Evolutionary conservation across 352 stramenopile genomes (phyloP), one percentile per base, ranked within the genome.

Genomic region (Globisporangium uncinulatum): DNA sequence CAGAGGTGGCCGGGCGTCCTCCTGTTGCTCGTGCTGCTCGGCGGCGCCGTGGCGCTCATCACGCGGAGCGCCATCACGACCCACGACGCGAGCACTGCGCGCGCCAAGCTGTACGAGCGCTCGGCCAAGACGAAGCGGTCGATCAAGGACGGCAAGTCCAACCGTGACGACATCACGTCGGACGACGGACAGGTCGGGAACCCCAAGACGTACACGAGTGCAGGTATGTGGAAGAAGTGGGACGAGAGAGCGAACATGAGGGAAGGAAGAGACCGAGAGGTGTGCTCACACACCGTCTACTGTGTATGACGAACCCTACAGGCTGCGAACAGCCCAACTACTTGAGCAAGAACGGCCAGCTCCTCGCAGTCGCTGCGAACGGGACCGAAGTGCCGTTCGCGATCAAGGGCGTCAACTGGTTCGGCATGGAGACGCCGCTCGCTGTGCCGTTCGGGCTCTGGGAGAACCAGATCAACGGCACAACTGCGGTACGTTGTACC

Each of bases 351-450:
- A 49, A 69, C 24, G 62, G 66, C 6, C 43, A 59, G 29, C 59
- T 75, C 41, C 29, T 59, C 24, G 61, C 53, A 20, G 32, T 62
- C 13, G 51, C 61, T 8, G 44, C 48, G 41, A 86, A 88, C 51
- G 79, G 79, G 3, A 87, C 73, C 0, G 77, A 89, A 45, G 61
- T 83, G 6, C 44, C 64, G 0, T 61, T 89, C 6, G 66, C 59
- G 2, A 72, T 89, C 54, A 89, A 89, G 37, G 79, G 79, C 15
- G 55, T 85, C 51, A 89, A 88, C 56, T 89, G 79, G 79, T 89
- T 88, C 59, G 79, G 79, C 19, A 89, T 89, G 79, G 79, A 89
- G 54, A 88, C 80, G 9, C 66, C 39, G 64, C 46, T 6, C 4
- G 37, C 14, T 17, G n/a, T 51, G 10, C 2, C 3, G 36, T 11